Conservation (phyloP, 1,139 yeast genomes). For the Yamadazyma trypodendri region DNA sequence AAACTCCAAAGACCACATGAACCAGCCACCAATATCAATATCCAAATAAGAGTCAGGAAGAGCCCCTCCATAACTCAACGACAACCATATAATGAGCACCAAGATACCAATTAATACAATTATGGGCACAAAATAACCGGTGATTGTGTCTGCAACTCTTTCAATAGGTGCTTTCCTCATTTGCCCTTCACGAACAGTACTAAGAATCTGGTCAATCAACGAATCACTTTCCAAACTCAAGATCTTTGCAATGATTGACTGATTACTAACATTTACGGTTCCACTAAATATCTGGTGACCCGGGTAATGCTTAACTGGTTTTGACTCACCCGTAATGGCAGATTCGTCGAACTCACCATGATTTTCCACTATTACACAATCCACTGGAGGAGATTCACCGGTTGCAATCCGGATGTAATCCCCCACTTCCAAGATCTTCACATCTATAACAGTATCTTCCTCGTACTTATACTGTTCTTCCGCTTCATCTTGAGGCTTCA, state of each 20-base stretch:
- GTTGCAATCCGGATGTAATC: slow-evolving; percentile 59
- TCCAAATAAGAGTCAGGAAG: slow-evolving; percentile 59
- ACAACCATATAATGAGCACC: slow-evolving; percentile 71
- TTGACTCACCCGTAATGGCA: slow-evolving; percentile 74
- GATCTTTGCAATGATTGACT: slow-evolving; percentile 55
- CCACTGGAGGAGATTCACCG: slow-evolving; percentile 75
- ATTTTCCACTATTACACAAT: slow-evolving; percentile 62
- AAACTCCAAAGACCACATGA: slow-evolving; percentile 74
- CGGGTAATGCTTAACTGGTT: slow-evolving; percentile 42
- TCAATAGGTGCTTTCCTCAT: slow-evolving; percentile 74
- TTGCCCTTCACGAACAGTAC: slow-evolving; percentile 73
- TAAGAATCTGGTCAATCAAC: slow-evolving; percentile 65
- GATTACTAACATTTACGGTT: slow-evolving; percentile 62
- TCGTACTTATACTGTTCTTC: slow-evolving; percentile 18
- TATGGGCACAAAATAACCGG: slow-evolving; percentile 72
- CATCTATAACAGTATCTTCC: slow-evolving; percentile 39
- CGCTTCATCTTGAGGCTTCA: not conserved
- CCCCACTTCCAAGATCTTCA: slow-evolving; percentile 60
- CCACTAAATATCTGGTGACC: slow-evolving; percentile 75
- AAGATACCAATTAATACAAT: slow-evolving; percentile 58
- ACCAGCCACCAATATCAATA: slow-evolving; percentile 72
- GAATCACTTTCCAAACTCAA: slow-evolving; percentile 64
- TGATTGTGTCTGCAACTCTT: slow-evolving; percentile 65
- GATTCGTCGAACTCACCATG: slow-evolving; percentile 67
- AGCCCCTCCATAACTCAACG: slow-evolving; percentile 52